Evolutionary conservation across 306 rosid genomes (phyloP), one percentile per base, ranked within the genome.

Genomic region (Urtica urens): DNA sequence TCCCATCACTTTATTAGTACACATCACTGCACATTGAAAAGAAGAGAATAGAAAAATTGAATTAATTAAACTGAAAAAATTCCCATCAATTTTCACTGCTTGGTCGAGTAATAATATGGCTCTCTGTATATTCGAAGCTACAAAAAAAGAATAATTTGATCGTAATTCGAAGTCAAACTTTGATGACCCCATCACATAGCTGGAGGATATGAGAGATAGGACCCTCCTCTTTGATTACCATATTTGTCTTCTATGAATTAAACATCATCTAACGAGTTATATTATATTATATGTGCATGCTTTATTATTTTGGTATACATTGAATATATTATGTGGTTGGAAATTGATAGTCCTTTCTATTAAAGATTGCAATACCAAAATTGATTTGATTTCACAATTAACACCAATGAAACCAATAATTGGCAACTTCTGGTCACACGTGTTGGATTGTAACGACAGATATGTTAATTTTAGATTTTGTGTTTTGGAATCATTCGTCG

Each of bases 151-250:
- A 21, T 60, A 41, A 52, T 62, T 35, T 11, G 45, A 46, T 29
- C 5, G 21, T 22, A 49, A 17, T 1, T 55, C 20, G 10, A 60
- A 76, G 73, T 73, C 75, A 62, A 55, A 67, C 20, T 17, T 43
- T 23, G 13, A 26, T 27, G 81, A 60, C 77, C 79, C 81, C 84
- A 76, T 60, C 26, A 21, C 64, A 25, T 60, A 62, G 87, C 82
- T 73, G 76, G 79, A 70, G 55, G 73, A 70, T 68, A 65, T 65
- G 69, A 53, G 52, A 38, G 34, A 31, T 55, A 44, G 67, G 87
- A 75, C 55, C 77, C 79, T 45, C 76, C 58, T 39, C 39, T 55
- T 67, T 62, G 55, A 46, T 53, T 52, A 43, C 46, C 53, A 53
- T 17, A 26, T 55, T 71, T 71, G 69, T 74, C 67, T 62, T 63